Percentiles rank a stretch among this genome's conserved stretches.
phyloP scores from a whole-genome alignment of 208 protist species.

The Blastocrithidia nonstop region DNA sequence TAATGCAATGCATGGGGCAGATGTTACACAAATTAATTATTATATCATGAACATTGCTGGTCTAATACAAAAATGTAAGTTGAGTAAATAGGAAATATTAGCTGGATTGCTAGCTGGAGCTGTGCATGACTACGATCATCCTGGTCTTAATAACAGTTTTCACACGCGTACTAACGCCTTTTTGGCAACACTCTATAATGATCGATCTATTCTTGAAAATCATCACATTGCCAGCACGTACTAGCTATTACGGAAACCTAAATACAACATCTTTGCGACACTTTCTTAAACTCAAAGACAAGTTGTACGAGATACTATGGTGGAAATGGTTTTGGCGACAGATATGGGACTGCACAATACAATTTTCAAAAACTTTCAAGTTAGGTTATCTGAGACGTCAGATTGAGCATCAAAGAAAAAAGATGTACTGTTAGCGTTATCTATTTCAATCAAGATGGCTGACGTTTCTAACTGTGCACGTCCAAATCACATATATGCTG shows the following conservation, averaged over 20 bases:
- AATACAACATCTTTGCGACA: constrained; percentile 72
- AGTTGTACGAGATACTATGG: constrained; percentile 73
- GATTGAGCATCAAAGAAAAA: constrained; percentile 69
- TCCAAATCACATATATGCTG: constrained; percentile 67
- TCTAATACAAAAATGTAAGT: constrained; percentile 35
- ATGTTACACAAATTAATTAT: constrained; percentile 88
- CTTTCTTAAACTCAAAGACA: constrained; percentile 60
- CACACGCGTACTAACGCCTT: constrained; percentile 83
- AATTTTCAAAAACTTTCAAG: constrained; percentile 75
- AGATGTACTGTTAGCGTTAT: constrained; percentile 75
- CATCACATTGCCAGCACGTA: constrained; percentile 86
- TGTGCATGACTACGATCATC: constrained; percentile 95
- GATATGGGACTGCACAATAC: constrained; percentile 88
- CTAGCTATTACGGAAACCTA: constrained; percentile 57
- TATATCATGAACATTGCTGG: constrained; percentile 83
- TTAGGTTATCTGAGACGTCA: constrained; percentile 48
- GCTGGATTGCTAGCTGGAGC: constrained; percentile 75
- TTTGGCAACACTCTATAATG: constrained; percentile 89
- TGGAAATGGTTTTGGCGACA: constrained; percentile 88
- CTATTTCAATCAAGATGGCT: constrained; percentile 89
- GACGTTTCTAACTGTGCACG: constrained; percentile 90
- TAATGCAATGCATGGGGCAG: constrained; percentile 86
- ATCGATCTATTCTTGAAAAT: constrained; percentile 89
- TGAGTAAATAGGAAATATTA: constrained; percentile 85
- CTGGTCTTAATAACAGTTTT: constrained; percentile 94